Percentiles rank a stretch among this genome's conserved stretches.
phyloP scores from a whole-genome alignment of 495 filamentous ascomycete species.

The Daldinia loculata region DNA sequence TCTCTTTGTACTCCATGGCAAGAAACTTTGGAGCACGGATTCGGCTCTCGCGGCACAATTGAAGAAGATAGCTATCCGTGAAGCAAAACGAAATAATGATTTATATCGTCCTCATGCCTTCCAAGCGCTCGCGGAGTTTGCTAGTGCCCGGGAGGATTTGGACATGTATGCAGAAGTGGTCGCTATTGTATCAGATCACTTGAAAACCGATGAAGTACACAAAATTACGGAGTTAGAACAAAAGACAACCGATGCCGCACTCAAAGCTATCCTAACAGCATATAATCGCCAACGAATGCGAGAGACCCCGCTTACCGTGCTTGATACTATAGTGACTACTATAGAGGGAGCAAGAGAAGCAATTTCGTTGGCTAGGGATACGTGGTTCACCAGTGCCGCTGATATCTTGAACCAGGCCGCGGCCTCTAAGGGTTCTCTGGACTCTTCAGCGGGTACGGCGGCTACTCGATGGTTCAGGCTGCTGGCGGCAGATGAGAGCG shows the following conservation, averaged over 20 bases:
- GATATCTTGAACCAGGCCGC: slow-evolving; percentile 34
- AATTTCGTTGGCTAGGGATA: slow-evolving; percentile 39
- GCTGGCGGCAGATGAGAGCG: slow-evolving; percentile 50
- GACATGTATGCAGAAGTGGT: slow-evolving; percentile 75
- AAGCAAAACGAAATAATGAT: slow-evolving; percentile 89
- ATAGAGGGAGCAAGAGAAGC: slow-evolving; percentile 30
- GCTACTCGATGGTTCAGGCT: slow-evolving; percentile 50
- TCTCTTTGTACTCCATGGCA: slow-evolving; percentile 71
- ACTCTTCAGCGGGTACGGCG: slow-evolving; percentile 23
- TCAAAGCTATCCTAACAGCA: slow-evolving; percentile 53
- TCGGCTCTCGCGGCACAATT: slow-evolving; percentile 53
- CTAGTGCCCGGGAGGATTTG: slow-evolving; percentile 67
- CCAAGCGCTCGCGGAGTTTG: slow-evolving; percentile 74
- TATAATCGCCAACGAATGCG: slow-evolving; percentile 53
- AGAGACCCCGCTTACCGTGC: slow-evolving; percentile 43
- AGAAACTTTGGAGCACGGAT: slow-evolving; percentile 65
- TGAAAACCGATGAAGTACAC: slow-evolving; percentile 55
- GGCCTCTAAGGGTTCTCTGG: slow-evolving; percentile 1
- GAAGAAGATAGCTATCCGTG: slow-evolving; percentile 75
- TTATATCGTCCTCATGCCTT: slow-evolving; percentile 81
- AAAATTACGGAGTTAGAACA: slow-evolving; percentile 48
- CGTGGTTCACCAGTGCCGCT: slow-evolving; percentile 33
- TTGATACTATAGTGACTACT: slow-evolving; percentile 45
- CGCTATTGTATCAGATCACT: slow-evolving; percentile 64
- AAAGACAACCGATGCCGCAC: slow-evolving; percentile 51